Evolutionary conservation across 108 stramenopile species (phyloP).

Genomic region (Skeletonema marinoi): DNA sequence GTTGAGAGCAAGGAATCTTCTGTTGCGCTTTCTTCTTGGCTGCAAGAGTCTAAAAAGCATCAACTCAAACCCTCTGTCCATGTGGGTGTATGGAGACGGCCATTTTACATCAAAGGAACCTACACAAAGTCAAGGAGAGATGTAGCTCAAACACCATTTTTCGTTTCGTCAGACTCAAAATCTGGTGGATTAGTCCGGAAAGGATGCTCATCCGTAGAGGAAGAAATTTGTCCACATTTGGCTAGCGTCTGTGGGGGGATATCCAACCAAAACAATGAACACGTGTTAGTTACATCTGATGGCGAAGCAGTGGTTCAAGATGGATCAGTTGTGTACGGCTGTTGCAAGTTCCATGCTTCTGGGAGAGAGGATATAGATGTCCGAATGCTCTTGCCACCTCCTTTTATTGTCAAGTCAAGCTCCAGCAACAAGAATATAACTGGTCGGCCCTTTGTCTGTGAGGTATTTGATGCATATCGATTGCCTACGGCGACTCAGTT

Average conservation of each 20-base stretch:
- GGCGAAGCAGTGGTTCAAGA: constrained; percentile 5
- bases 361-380: constrained; percentile 94
- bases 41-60: neutral
- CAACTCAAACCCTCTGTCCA: constrained; percentile 15
- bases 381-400: constrained; percentile 72
- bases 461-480: constrained; percentile 72
- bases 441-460: constrained; percentile 82
- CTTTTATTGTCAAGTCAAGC: constrained; percentile 11
- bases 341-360: constrained; percentile 86
- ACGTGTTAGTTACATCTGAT: neutral
- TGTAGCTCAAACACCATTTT: constrained; percentile 81
- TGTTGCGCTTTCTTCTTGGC: constrained; percentile 1
- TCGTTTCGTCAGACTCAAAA: constrained; percentile 42
- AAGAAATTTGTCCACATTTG: constrained; percentile 68
- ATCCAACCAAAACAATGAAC: constrained; percentile 60
- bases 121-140: constrained; percentile 81
- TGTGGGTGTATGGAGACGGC: constrained; percentile 64
- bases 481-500: constrained; percentile 52
- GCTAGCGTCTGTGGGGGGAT: constrained; percentile 58
- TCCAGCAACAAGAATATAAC: constrained; percentile 31
- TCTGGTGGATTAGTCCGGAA: constrained; percentile 39
- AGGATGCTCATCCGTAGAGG: constrained; percentile 79
- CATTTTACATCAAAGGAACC: constrained; percentile 66
- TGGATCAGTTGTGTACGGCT: constrained; percentile 59
- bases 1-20: constrained; percentile 1